Evolutionary conservation across 768 basidiomycete species (phyloP).

Genomic region (Lactarius hengduanensis): DNA sequence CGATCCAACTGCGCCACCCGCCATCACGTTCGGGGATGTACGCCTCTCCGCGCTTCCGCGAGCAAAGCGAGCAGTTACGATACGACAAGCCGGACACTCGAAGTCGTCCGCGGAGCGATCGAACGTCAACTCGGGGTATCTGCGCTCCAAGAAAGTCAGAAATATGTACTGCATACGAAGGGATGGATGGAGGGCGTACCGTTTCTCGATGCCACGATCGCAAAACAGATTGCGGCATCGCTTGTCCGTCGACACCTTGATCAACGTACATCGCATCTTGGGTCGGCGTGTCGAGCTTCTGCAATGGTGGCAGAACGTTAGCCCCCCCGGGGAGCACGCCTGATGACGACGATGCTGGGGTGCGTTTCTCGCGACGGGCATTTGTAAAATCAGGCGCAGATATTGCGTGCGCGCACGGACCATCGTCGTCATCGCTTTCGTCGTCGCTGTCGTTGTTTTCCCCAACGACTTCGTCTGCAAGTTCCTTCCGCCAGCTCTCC

Average conservation of each 20-base stretch:
- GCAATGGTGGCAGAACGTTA: too few species aligned
- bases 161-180: too few species aligned
- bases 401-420: neutral
- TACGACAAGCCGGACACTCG: conserved; percentile 47
- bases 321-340: too few species aligned
- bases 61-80: conserved; percentile 37
- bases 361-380: neutral
- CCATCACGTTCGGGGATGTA: conserved; percentile 40
- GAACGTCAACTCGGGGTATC: conserved; percentile 44
- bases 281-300: too few species aligned
- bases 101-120: conserved; percentile 33
- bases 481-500: conserved; percentile 11
- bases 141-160: conserved; percentile 21
- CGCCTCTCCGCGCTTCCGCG: conserved; percentile 43
- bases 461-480: neutral
- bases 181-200: too few species aligned
- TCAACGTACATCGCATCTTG: too few species aligned
- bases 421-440: neutral
- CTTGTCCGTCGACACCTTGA: too few species aligned
- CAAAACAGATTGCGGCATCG: too few species aligned
- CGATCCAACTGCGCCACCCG: conserved; percentile 22
- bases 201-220: too few species aligned
- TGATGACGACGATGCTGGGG: too few species aligned
- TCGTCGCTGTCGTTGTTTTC: neutral
- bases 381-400: neutral